Evolutionary conservation across 208 protist species (phyloP).

Genomic region (Leishmania guyanensis): DNA sequence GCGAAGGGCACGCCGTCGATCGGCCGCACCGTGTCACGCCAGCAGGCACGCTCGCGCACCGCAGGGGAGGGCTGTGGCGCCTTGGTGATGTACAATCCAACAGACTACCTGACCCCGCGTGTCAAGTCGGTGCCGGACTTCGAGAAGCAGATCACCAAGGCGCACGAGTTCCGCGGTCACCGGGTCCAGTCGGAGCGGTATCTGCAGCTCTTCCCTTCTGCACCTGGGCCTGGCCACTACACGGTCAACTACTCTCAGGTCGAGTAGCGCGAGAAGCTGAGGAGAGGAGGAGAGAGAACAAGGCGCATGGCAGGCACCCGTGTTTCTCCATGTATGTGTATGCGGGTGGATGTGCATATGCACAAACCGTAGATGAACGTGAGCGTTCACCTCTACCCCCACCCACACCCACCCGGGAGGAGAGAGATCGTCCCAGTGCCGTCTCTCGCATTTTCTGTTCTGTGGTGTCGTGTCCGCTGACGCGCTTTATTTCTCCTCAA

Average conservation of each 20-base stretch:
- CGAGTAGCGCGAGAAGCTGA: slow-evolving; percentile 27
- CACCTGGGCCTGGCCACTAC: slow-evolving; percentile 75
- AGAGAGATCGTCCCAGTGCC: too few relatives aligned
- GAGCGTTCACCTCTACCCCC: too few relatives aligned
- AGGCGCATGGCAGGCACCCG: neutral
- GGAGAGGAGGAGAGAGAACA: neutral
- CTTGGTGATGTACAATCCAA: slow-evolving; percentile 46
- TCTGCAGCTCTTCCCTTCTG: slow-evolving; percentile 56
- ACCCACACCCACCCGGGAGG: too few relatives aligned
- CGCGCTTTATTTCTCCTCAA: neutral
- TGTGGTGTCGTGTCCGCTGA: too few relatives aligned
- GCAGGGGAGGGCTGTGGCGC: slow-evolving; percentile 57
- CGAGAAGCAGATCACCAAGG: slow-evolving; percentile 86
- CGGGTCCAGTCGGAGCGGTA: slow-evolving; percentile 75
- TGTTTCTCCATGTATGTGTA: neutral
- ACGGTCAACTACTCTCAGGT: slow-evolving; percentile 55
- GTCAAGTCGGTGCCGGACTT: slow-evolving; percentile 74
- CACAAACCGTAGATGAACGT: too few relatives aligned
- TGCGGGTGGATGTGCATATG: neutral
- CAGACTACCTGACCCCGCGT: slow-evolving; percentile 43
- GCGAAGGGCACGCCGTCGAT: slow-evolving; percentile 71
- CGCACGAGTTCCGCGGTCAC: slow-evolving; percentile 81
- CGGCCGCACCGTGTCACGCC: slow-evolving; percentile 47
- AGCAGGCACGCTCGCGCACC: slow-evolving; percentile 44
- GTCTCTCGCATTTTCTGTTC: too few relatives aligned